These are phyloP conservation scores for Astrothelium subdiscretum DNA, from an alignment of 495 filamentous ascomycete species.

Conservation along the genomic window DNA sequence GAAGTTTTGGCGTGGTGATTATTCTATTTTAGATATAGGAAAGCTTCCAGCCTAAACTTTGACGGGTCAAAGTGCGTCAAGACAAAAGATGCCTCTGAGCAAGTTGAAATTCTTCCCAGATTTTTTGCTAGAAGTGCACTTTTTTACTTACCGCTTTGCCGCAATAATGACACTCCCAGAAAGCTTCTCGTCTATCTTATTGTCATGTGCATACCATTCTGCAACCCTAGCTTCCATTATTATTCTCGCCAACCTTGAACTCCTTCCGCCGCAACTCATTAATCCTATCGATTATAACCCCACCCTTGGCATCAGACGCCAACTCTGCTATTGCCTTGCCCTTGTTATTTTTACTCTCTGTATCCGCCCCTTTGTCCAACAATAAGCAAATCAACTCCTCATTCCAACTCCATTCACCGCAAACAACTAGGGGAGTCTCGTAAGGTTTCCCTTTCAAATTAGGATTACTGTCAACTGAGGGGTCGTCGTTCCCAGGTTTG, in stretches of 20 bases:
- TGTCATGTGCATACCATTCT: background rate
- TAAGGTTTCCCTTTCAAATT: background rate
- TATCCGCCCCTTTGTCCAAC: background rate
- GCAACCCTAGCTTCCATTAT: background rate
- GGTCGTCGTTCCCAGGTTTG: background rate
- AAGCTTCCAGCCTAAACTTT: background rate
- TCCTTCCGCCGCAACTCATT: background rate
- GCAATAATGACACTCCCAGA: background rate
- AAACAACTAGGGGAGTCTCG: background rate
- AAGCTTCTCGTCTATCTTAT: background rate
- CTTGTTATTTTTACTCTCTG: background rate
- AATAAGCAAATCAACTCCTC: background rate
- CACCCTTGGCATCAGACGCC: background rate
- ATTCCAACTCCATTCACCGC: background rate
- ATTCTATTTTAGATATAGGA: no score
- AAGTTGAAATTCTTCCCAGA: background rate
- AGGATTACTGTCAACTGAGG: background rate
- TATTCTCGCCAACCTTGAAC: background rate
- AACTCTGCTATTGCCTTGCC: background rate
- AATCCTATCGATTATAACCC: background rate
- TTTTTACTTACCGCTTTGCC: background rate
- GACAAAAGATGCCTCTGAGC: background rate
- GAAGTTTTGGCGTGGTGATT: no score
- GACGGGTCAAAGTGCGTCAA: background rate
- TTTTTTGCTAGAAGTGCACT: background rate